A percentile compares a stretch with the other conserved stretches of the same genome.
Conservation (phyloP, 2,329 filamentous ascomycete species). For the Colletotrichum somersetense region DNA sequence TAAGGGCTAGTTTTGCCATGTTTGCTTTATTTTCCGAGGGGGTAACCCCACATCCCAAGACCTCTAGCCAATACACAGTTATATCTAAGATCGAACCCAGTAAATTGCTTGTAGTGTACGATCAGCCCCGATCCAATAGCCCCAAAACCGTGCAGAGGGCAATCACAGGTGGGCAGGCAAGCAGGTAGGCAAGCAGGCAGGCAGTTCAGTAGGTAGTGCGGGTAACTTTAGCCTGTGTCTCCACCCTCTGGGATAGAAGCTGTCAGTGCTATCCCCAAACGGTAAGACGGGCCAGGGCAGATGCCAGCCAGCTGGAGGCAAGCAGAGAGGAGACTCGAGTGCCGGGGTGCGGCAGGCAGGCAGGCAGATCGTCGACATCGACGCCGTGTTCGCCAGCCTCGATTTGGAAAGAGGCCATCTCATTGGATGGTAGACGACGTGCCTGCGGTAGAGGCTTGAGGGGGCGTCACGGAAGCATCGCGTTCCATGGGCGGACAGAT, state of each 20-base stretch:
- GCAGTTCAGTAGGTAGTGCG: background rate
- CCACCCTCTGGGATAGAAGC: background rate
- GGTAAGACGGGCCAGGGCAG: background rate
- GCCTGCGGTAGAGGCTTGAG: conserved; percentile 5
- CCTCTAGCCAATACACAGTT: background rate
- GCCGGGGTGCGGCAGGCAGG: background rate
- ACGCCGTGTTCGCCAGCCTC: background rate
- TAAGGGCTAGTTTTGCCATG: conserved; percentile 1
- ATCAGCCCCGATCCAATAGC: conserved; percentile 7
- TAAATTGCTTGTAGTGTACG: background rate
- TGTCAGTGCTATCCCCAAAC: background rate
- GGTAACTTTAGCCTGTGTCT: background rate
- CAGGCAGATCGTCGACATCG: conserved; percentile 3
- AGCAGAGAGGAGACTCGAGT: background rate
- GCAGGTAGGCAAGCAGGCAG: background rate
- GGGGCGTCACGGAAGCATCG: conserved; percentile 13
- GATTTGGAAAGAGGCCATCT: background rate
- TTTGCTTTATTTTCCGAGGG: conserved; percentile 4
- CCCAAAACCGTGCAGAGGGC: background rate
- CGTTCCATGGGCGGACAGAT: conserved; percentile 1
- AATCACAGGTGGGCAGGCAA: background rate
- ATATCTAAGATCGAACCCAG: background rate
- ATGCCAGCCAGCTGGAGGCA: background rate
- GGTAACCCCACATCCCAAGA: too few relatives aligned
- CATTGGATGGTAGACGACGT: conserved; percentile 4